These are phyloP conservation scores for Handroanthus guayacan DNA, from an alignment of 257 asterid genomes.

Conservation along the genomic window DNA sequence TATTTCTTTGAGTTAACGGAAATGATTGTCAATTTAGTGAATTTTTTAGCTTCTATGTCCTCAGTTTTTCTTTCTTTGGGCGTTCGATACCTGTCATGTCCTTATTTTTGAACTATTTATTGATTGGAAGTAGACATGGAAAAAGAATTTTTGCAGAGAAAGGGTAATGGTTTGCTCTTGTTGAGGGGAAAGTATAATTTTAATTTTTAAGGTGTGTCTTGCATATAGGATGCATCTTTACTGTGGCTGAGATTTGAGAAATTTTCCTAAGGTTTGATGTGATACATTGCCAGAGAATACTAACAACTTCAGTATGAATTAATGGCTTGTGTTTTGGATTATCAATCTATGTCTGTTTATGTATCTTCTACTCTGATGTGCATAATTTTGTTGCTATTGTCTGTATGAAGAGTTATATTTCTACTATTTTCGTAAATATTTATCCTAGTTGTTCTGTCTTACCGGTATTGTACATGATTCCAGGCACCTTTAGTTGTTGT, in stretches of 20 bases:
- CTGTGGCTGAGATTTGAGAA: slow-evolving; percentile 2
- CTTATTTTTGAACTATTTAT: not conserved
- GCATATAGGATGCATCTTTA: not conserved
- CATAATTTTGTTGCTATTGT: slow-evolving; percentile 1
- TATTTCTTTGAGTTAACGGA: not conserved
- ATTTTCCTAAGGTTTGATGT: not conserved
- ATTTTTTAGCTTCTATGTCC: not conserved
- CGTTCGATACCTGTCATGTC: not conserved
- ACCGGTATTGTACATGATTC: not conserved
- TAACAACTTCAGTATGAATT: not conserved
- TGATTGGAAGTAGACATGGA: not conserved
- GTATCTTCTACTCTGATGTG: not conserved
- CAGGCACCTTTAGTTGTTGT: not conserved
- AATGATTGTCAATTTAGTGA: not conserved
- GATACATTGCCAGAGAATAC: not conserved
- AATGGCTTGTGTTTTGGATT: not conserved
- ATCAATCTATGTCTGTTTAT: not conserved
- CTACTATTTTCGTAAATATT: not conserved
- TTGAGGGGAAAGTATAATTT: not conserved
- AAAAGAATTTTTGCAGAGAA: not conserved
- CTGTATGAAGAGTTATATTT: not conserved
- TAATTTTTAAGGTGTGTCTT: not conserved
- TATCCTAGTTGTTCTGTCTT: slow-evolving; percentile 9
- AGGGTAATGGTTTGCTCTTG: not conserved
- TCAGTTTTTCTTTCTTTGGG: not conserved